Evolutionary conservation across 169 alveolate species (phyloP).

Genomic region (Eimeria sp.): DNA sequence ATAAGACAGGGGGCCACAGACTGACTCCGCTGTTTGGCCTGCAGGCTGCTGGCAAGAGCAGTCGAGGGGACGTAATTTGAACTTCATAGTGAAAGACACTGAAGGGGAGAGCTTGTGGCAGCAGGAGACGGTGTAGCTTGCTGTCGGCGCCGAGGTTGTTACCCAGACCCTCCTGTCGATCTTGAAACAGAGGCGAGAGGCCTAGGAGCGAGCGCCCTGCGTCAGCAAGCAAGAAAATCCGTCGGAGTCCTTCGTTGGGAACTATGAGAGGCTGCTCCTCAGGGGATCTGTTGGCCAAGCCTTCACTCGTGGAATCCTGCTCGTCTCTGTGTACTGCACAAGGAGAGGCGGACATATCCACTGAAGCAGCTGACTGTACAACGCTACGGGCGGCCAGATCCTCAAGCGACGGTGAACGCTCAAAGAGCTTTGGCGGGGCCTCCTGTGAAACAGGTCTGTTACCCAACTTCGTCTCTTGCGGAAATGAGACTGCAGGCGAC

Average conservation of each 20-base stretch:
- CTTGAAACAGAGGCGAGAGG: conserved; percentile 14
- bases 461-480: not conserved
- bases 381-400: conserved; percentile 7
- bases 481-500: not conserved
- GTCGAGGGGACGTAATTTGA: conserved; percentile 43
- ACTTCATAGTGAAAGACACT: conserved; percentile 47
- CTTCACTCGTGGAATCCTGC: not conserved
- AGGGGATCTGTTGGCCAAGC: not conserved
- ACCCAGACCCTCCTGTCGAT: not conserved
- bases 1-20: conserved; percentile 23
- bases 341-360: not conserved
- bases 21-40: not conserved
- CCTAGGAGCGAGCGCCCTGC: conserved; percentile 53
- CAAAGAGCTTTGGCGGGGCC: conserved; percentile 24
- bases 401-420: conserved; percentile 50
- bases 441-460: not conserved
- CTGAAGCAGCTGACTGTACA: conserved; percentile 9
- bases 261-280: not conserved
- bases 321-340: not conserved
- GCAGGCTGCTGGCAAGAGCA: conserved; percentile 35
- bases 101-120: conserved; percentile 35
- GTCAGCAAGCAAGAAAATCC: conserved; percentile 60
- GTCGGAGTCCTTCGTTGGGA: conserved; percentile 68
- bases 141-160: not conserved
- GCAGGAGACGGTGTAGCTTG: conserved; percentile 9